A percentile compares a stretch with the other conserved stretches of the same genome.
These are phyloP conservation scores for Porogramme epimiltina DNA, from an alignment of 1,284 basidiomycete species.

Conservation along the genomic window DNA sequence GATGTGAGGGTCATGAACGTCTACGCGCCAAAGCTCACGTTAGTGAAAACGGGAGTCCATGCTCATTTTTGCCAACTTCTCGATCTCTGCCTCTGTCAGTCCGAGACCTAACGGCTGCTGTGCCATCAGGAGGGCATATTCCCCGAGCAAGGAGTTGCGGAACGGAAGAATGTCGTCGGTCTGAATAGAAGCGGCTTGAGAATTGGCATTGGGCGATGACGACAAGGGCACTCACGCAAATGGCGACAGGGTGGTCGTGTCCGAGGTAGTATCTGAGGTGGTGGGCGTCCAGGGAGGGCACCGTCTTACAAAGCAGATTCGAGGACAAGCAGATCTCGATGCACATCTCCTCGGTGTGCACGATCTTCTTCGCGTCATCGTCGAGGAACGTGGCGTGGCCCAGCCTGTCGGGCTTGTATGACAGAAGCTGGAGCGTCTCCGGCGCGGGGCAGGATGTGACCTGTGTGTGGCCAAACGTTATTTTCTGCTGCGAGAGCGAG, in stretches of 20 bases:
- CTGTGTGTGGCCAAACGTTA: conserved; percentile 32
- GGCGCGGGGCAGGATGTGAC: conserved; percentile 49
- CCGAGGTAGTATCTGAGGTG: conserved; percentile 71
- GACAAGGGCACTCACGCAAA: conserved; percentile 63
- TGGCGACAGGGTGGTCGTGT: conserved; percentile 66
- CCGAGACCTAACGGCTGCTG: conserved; percentile 68
- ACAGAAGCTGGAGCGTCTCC: conserved; percentile 68
- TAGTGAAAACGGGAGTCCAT: conserved; percentile 43
- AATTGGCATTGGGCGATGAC: background rate
- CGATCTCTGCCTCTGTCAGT: conserved; percentile 58
- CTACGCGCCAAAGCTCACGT: background rate
- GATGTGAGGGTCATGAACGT: too few species aligned
- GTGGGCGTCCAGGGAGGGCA: conserved; percentile 62
- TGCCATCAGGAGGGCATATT: conserved; percentile 79
- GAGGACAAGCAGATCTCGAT: conserved; percentile 85
- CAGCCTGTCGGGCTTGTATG: conserved; percentile 66
- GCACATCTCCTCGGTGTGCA: conserved; percentile 59
- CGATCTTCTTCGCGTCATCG: conserved; percentile 56
- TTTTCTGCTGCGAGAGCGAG: too few species aligned
- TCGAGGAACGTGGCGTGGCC: conserved; percentile 85
- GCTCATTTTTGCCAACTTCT: conserved; percentile 60
- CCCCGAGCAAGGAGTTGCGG: conserved; percentile 67
- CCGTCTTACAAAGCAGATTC: conserved; percentile 80
- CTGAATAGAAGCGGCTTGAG: conserved; percentile 36
- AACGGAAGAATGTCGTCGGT: conserved; percentile 84